A percentile compares a stretch with the other conserved stretches of the same genome.
Conservation (phyloP, 2,329 filamentous ascomycete genomes). For the Ilyonectria robusta region DNA sequence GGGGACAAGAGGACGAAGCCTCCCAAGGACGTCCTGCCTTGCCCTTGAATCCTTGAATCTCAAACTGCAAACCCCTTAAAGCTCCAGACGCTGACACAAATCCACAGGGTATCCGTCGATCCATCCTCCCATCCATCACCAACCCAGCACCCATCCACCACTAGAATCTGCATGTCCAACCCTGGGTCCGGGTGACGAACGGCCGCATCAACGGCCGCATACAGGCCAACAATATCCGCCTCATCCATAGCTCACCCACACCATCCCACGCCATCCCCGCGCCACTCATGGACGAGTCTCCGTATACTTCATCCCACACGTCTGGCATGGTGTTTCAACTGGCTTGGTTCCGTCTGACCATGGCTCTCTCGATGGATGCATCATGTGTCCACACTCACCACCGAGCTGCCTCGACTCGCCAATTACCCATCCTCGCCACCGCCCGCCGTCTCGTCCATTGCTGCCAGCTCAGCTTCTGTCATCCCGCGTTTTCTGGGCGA, state of each 20-base stretch:
- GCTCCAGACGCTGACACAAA: conserved; percentile 26
- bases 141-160: conserved; percentile 1
- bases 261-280: conserved; percentile 34
- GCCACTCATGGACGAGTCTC: conserved; percentile 40
- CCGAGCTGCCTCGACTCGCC: neutral
- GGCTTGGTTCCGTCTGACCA: conserved; percentile 25
- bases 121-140: conserved; percentile 34
- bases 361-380: conserved; percentile 23
- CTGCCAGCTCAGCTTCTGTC: conserved; percentile 37
- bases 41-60: conserved; percentile 21
- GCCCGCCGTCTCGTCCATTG: conserved; percentile 32
- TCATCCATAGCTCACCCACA: conserved; percentile 28
- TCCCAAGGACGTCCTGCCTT: conserved; percentile 9
- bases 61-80: conserved; percentile 20
- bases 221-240: conserved; percentile 30
- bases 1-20: neutral
- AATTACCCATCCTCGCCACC: conserved; percentile 37
- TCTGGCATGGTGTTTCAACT: conserved; percentile 41
- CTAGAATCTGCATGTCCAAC: conserved; percentile 21
- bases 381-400: conserved; percentile 34
- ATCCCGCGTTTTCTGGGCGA: conserved; percentile 30
- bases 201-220: conserved; percentile 29
- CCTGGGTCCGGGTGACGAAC: conserved; percentile 27
- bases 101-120: conserved; percentile 41
- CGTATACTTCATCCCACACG: conserved; percentile 41